These are phyloP conservation scores for Quercus gilva DNA, from an alignment of 306 rosid genomes.

Conservation along the genomic window DNA sequence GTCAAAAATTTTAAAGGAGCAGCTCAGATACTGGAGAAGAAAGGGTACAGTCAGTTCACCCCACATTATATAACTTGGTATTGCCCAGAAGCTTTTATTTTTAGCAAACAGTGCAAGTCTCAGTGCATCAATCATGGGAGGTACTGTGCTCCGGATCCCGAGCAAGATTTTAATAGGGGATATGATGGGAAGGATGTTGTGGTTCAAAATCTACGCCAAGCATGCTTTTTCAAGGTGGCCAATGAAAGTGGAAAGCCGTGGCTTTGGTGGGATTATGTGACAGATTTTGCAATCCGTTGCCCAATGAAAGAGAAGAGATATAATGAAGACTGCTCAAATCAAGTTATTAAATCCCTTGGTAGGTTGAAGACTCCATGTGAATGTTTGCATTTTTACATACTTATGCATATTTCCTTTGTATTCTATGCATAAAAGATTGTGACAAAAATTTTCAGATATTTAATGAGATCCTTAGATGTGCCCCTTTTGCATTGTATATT, in stretches of 20 bases:
- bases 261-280: conserved; percentile 99
- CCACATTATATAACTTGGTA: conserved; percentile 95
- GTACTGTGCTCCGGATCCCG: conserved; percentile 98
- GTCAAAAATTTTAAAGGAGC: conserved; percentile 75
- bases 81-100: conserved; percentile 78
- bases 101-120: conserved; percentile 83
- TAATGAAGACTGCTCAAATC: conserved; percentile 73
- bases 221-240: conserved; percentile 85
- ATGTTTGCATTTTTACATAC: conserved; percentile 3
- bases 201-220: conserved; percentile 88
- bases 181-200: conserved; percentile 97
- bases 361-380: conserved; percentile 32
- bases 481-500: neutral
- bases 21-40: conserved; percentile 85
- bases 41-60: conserved; percentile 80
- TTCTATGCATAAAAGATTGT: neutral
- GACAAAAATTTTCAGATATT: neutral
- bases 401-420: conserved; percentile 10
- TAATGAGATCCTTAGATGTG: neutral
- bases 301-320: conserved; percentile 79
- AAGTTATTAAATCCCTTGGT: conserved; percentile 86
- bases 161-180: conserved; percentile 84
- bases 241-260: conserved; percentile 93
- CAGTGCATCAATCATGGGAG: conserved; percentile 91
- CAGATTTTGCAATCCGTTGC: conserved; percentile 92